A percentile compares a stretch with the other conserved stretches of the same genome.
phyloP scores from a whole-genome alignment of 306 rosid genomes.

The Lagenaria siceraria region DNA sequence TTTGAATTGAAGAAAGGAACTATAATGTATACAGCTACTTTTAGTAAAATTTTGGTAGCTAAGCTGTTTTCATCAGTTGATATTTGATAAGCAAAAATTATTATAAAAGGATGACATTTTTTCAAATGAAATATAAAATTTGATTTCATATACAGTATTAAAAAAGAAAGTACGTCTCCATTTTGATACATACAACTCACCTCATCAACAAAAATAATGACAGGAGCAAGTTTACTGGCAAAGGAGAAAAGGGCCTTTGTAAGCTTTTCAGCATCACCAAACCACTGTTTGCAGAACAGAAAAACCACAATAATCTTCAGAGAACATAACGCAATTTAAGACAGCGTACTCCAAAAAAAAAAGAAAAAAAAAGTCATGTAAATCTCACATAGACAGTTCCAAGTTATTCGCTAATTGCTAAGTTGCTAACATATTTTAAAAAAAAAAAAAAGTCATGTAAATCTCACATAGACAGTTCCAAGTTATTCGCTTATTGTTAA shows the following conservation, averaged over 20 bases:
- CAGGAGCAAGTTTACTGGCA: conserved; percentile 96
- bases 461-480: not conserved
- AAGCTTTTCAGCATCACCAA: conserved; percentile 98
- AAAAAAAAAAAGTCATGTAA: not conserved
- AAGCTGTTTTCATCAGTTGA: not conserved
- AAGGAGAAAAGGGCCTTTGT: conserved; percentile 95
- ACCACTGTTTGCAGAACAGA: conserved; percentile 57
- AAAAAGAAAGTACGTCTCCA: not conserved
- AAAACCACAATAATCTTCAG: conserved; percentile 4
- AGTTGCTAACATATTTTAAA: not conserved
- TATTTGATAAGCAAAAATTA: not conserved
- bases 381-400: not conserved
- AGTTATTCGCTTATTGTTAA: not conserved
- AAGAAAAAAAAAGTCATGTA: not conserved
- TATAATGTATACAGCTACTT: not conserved
- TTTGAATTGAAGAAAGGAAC: not conserved
- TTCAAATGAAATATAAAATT: not conserved
- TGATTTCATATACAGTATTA: not conserved
- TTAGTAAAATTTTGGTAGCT: not conserved
- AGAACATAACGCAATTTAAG: not conserved
- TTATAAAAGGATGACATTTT: not conserved
- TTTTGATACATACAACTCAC: conserved; percentile 22
- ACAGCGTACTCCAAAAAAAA: not conserved
- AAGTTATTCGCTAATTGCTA: not conserved
- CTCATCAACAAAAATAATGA: conserved; percentile 93